These are phyloP conservation scores for Dictyostelium intermedium DNA, from an alignment of 78 protist genomes.

Conservation along the genomic window DNA sequence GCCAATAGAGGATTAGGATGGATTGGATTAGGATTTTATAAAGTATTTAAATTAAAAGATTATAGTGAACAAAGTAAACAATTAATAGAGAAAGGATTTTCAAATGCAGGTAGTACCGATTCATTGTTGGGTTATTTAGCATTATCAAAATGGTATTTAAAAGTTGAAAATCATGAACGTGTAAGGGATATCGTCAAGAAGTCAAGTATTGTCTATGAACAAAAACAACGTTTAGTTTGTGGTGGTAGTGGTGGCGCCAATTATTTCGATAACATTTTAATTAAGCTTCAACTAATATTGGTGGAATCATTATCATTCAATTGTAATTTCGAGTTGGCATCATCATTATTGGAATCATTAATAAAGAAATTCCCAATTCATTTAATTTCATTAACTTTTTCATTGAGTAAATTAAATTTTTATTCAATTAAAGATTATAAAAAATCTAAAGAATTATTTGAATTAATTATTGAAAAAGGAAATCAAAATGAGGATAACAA, in stretches of 20 bases:
- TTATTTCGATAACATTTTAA: neutral
- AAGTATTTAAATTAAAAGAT: neutral
- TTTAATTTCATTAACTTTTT: neutral
- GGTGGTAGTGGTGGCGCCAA: neutral
- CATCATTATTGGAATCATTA: neutral
- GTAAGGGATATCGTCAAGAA: neutral
- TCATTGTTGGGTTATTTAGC: slow-evolving; percentile 35
- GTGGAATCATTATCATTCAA: neutral
- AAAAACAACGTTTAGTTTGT: neutral
- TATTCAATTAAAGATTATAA: neutral
- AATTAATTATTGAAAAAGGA: neutral
- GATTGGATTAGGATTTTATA: slow-evolving; percentile 37
- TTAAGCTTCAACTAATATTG: slow-evolving; percentile 3
- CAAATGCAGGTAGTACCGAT: neutral
- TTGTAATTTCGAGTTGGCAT: slow-evolving; percentile 1
- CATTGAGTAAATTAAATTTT: neutral
- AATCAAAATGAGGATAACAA: neutral
- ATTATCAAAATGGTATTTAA: slow-evolving; percentile 13
- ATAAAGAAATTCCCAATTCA: neutral
- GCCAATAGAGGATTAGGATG: slow-evolving; percentile 18
- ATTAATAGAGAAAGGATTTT: slow-evolving; percentile 35
- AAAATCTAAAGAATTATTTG: neutral
- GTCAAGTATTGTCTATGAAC: neutral
- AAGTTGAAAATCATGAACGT: neutral
- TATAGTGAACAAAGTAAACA: neutral